These are phyloP conservation scores for Cryptomeria japonica DNA, from an alignment of 75 land plant genomes.

Conservation along the genomic window DNA sequence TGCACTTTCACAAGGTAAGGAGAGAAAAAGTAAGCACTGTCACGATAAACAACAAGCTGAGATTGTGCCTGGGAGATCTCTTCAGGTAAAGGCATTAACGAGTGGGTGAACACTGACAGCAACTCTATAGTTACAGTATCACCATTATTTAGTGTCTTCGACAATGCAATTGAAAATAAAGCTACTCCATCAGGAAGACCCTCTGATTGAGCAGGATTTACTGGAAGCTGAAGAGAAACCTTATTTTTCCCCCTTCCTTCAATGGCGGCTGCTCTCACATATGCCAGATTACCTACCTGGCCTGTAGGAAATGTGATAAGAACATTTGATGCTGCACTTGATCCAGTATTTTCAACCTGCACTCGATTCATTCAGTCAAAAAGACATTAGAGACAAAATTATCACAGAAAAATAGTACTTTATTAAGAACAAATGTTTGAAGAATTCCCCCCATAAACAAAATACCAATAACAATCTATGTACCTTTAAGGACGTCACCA, in stretches of 20 bases:
- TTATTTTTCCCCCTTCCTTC: conserved; percentile 77
- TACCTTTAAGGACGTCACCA: conserved; percentile 63
- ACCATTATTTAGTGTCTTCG: conserved; percentile 55
- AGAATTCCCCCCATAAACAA: background rate
- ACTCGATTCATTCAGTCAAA: conserved; percentile 10
- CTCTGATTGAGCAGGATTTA: conserved; percentile 30
- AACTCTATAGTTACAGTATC: conserved; percentile 59
- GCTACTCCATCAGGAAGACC: conserved; percentile 47
- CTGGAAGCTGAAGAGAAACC: conserved; percentile 30
- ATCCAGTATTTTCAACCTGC: conserved; percentile 78
- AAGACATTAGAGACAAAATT: background rate
- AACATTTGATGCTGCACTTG: conserved; percentile 55
- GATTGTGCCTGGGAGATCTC: conserved; percentile 81
- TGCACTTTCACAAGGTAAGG: conserved; percentile 81
- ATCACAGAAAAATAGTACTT: background rate
- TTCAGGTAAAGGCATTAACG: conserved; percentile 84
- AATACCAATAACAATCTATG: too few relatives aligned
- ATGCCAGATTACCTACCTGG: conserved; percentile 63
- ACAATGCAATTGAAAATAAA: conserved; percentile 61
- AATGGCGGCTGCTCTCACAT: conserved; percentile 31
- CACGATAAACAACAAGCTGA: conserved; percentile 83
- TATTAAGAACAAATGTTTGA: background rate
- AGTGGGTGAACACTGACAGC: conserved; percentile 69
- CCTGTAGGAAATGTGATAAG: conserved; percentile 52
- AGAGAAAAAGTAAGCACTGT: conserved; percentile 74